Base-by-base conservation (phyloP, 1,139 yeast genomes). In the Saccharomyces hybrid region DNA sequence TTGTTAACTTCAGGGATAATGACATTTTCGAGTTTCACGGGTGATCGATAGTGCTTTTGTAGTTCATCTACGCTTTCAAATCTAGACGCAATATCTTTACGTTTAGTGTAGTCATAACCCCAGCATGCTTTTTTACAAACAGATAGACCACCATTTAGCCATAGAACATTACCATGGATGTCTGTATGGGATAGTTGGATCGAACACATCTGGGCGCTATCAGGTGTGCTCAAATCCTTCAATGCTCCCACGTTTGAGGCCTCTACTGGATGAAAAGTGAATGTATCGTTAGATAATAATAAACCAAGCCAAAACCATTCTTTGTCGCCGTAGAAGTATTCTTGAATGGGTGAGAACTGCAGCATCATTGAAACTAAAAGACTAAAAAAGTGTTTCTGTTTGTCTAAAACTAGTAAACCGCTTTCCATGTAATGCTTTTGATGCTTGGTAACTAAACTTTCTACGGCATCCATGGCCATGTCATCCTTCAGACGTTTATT, bases 301-400 rank as follows among this genome's bases (percentile, higher is more conserved):
- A 78, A 65, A 1, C 80, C 78, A 8, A 80, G 59, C 84, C 84
- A 81, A 61, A 79, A 80, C 63, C 78, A 70, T 59, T 81, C 84
- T 59, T 81, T 81, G 55, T 81, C 85, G 2, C 83, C 83, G 74
- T 80, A 77, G 11, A 78, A 54, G 24, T 58, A 61, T 9, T 51
- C 47, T 11, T 57, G 34, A 2, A 63, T 63, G 2, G 59, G 55
- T 11, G 26, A 38, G 41, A 66, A 61, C 26, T 62, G 64, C 34
- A 81, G 66, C 1, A 80, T 78, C 2, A 76, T 58, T 8, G 76
- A 68, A 71, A 75, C 73, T 32, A 79, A 58, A 48, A 78, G 55
- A 0, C 81, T 78, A 21, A 69, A 56, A 53, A 76, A 76, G 63
- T 80, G 84, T 19, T 66, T 67, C 12, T 63, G 63, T 55, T 76